Evolutionary conservation across 1,284 basidiomycete species (phyloP).

Genomic region (Puccinia hordei): DNA sequence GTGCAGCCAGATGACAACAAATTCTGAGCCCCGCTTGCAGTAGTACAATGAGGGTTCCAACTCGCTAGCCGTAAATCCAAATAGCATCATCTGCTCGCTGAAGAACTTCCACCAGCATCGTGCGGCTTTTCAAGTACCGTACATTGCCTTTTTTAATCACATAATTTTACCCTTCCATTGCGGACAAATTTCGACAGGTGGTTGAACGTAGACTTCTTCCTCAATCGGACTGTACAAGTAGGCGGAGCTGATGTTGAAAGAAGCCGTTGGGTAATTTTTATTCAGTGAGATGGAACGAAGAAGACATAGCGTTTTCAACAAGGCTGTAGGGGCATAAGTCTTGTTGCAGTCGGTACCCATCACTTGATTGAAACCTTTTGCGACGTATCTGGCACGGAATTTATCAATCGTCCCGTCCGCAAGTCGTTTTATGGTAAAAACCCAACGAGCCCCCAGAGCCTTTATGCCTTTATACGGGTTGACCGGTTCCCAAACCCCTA

Average conservation of each 20-base stretch:
- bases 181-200: too few species aligned
- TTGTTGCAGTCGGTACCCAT: slow-evolving; percentile 17
- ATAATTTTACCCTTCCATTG: background rate
- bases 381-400: background rate
- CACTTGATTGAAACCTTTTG: slow-evolving; percentile 28
- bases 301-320: background rate
- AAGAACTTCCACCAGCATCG: slow-evolving; percentile 33
- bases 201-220: background rate
- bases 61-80: background rate
- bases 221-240: too few species aligned
- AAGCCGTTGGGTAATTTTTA: too few species aligned
- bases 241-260: too few species aligned
- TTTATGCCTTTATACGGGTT: background rate
- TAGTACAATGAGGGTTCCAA: background rate
- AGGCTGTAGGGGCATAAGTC: slow-evolving; percentile 20
- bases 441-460: background rate
- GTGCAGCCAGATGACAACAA: slow-evolving; percentile 24
- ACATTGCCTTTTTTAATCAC: slow-evolving; percentile 31
- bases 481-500: background rate
- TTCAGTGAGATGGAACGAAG: background rate
- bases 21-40: background rate
- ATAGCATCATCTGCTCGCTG: background rate
- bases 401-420: too few species aligned
- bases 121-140: slow-evolving; percentile 15
- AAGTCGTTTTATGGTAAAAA: too few species aligned